phyloP scores from a whole-genome alignment of 208 protist species.

The Trypanosomatidae sp. region DNA sequence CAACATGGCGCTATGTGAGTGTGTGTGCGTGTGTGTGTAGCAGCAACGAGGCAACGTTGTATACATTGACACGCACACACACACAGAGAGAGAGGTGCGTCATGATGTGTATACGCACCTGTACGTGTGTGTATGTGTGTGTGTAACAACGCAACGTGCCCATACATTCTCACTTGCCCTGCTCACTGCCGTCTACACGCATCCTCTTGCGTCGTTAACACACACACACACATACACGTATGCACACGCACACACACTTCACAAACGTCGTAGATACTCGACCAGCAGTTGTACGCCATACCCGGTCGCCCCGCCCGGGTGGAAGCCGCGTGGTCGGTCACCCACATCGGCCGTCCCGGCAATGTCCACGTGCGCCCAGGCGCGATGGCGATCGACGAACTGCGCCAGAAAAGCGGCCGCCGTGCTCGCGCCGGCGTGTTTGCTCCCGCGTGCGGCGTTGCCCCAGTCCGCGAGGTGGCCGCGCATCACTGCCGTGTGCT shows the following conservation, averaged over 20 bases:
- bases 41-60: too few species aligned
- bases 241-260: conserved; percentile 1
- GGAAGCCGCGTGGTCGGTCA: conserved; percentile 45
- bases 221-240: neutral
- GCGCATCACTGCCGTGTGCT: conserved; percentile 58
- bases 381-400: conserved; percentile 40
- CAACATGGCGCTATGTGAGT: too few species aligned
- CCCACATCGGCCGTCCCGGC: conserved; percentile 48
- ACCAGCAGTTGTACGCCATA: conserved; percentile 76
- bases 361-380: conserved; percentile 80
- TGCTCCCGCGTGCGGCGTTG: conserved; percentile 25
- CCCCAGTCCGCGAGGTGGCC: conserved; percentile 56
- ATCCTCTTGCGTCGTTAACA: neutral
- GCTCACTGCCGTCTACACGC: neutral
- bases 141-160: too few species aligned
- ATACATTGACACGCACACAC: too few species aligned
- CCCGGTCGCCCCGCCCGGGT: conserved; percentile 58
- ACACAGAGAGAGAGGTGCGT: too few species aligned
- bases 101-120: too few species aligned
- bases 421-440: conserved; percentile 59
- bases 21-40: too few species aligned
- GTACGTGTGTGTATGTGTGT: too few species aligned
- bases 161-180: neutral
- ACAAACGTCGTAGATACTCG: conserved; percentile 40
- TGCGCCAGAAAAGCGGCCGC: conserved; percentile 72